Evolutionary conservation across 2,329 filamentous ascomycete species (phyloP).

Genomic region (Tolypocladium ophioglossoides): DNA sequence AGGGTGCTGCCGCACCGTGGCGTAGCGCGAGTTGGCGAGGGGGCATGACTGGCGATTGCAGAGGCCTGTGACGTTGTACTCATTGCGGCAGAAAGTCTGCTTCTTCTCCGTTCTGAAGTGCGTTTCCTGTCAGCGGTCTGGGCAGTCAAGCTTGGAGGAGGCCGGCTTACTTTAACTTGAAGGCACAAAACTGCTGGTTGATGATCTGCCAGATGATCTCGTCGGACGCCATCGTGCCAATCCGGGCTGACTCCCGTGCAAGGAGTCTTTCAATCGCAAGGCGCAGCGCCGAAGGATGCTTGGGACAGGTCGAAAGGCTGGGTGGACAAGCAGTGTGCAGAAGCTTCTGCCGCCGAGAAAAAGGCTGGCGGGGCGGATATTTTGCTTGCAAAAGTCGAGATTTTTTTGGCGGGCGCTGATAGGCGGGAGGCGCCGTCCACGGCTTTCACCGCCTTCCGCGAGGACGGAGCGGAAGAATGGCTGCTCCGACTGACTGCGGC

Average conservation of each 20-base stretch:
- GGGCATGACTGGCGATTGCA: slow-evolving; percentile 85
- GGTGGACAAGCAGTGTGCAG: not conserved
- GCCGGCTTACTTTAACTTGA: slow-evolving; percentile 70
- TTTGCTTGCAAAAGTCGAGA: slow-evolving; percentile 4
- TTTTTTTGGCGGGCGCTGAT: slow-evolving; percentile 12
- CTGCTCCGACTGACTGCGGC: not conserved
- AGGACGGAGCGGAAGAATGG: slow-evolving; percentile 7
- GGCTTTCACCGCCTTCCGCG: slow-evolving; percentile 12
- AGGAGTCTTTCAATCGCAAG: slow-evolving; percentile 5
- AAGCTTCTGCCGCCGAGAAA: slow-evolving; percentile 4
- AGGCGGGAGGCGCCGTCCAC: slow-evolving; percentile 1
- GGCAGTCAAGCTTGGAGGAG: not conserved
- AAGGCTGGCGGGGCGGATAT: slow-evolving; percentile 8
- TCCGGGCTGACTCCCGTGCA: not conserved
- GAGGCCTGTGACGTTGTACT: slow-evolving; percentile 76
- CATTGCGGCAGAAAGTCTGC: slow-evolving; percentile 92
- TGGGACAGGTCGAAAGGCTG: not conserved
- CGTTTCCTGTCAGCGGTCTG: slow-evolving; percentile 14
- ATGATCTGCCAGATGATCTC: slow-evolving; percentile 98
- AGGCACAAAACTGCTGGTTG: slow-evolving; percentile 89
- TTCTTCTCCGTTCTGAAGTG: slow-evolving; percentile 61
- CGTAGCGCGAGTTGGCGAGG: slow-evolving; percentile 84
- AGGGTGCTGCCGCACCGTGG: slow-evolving; percentile 78
- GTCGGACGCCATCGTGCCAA: slow-evolving; percentile 64
- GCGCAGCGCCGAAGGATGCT: not conserved